Conservation (phyloP, 139 green algal genomes). For the Chlamydomonas sp. region DNA sequence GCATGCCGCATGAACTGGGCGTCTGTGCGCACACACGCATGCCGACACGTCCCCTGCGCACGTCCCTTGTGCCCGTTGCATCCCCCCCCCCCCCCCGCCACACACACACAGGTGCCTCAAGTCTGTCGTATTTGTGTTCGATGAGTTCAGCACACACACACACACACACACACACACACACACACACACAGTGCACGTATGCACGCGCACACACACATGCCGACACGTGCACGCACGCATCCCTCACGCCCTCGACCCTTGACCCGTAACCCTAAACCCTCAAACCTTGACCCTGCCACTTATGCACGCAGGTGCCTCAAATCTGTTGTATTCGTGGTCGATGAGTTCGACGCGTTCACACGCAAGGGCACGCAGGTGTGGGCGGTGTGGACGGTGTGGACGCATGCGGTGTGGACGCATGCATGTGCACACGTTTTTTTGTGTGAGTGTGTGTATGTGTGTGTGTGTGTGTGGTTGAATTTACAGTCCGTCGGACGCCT, state of each 20-base stretch:
- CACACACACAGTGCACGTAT: neutral
- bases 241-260: neutral
- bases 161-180: neutral
- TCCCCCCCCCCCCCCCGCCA: no score
- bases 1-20: no score
- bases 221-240: no score
- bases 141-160: conserved; percentile 6
- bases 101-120: neutral
- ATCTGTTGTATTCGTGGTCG: conserved; percentile 69
- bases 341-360: conserved; percentile 69
- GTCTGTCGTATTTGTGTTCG: conserved; percentile 17
- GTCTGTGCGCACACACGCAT: no score
- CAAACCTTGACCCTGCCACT: neutral
- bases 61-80: no score
- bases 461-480: no score
- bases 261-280: conserved; percentile 4
- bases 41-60: no score
- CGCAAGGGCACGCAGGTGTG: conserved; percentile 54
- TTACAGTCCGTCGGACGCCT: no score
- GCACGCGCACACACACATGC: neutral
- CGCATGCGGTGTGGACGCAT: no score
- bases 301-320: conserved; percentile 54
- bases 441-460: no score
- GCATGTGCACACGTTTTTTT: no score
- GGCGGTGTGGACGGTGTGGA: no score